Evolutionary conservation across 129 eudicot genomes (phyloP).

Genomic region (Silybum marianum): DNA sequence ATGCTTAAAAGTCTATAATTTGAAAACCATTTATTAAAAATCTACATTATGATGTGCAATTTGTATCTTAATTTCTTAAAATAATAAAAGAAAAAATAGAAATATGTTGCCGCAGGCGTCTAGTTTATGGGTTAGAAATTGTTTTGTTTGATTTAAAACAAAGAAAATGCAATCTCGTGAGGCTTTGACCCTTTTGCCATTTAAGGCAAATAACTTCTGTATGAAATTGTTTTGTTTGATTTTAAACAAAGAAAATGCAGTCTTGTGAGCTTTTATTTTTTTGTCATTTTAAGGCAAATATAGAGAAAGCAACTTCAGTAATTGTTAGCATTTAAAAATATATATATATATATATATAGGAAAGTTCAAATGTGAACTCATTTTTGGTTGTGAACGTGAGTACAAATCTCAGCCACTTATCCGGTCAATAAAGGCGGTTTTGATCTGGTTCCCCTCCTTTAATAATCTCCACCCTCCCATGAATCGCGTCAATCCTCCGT

Average conservation of each 20-base stretch:
- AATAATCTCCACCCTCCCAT: no score
- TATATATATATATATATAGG: no score
- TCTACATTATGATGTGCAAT: background rate
- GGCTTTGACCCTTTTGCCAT: slow-evolving; percentile 17
- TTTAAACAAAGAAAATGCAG: slow-evolving; percentile 11
- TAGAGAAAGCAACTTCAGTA: background rate
- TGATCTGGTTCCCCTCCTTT: no score
- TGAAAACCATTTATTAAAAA: background rate
- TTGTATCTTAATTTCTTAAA: no score
- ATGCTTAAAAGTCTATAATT: background rate
- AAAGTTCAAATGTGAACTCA: no score
- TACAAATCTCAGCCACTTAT: no score
- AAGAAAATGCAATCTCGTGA: slow-evolving; percentile 26
- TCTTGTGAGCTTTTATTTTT: slow-evolving; percentile 23
- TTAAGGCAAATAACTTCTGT: background rate
- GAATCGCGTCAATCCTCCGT: no score
- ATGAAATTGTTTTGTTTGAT: background rate
- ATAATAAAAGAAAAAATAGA: no score
- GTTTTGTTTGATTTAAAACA: background rate
- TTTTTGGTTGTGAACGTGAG: no score
- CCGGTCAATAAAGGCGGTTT: no score
- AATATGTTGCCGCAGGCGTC: no score
- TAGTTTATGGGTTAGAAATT: background rate
- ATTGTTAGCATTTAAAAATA: no score
- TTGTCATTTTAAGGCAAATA: slow-evolving; percentile 19